These are phyloP conservation scores for Hirschfeldia incana DNA, from an alignment of 345 rosid species.

Conservation along the genomic window DNA sequence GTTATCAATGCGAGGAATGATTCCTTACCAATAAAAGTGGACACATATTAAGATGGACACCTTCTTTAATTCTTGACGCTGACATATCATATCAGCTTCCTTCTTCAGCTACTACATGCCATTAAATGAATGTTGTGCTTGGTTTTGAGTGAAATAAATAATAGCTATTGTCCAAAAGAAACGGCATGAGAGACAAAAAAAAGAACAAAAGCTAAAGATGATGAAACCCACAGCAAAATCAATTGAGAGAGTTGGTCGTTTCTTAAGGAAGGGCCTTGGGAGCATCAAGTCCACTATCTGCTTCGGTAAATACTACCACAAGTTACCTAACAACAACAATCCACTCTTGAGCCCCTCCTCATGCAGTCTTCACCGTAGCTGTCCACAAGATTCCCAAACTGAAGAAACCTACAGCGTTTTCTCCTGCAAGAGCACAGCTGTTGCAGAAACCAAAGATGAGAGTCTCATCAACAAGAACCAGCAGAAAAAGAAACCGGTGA, in stretches of 20 bases:
- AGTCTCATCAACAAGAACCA: constrained; percentile 30
- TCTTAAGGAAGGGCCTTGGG: constrained; percentile 50
- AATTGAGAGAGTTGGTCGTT: constrained; percentile 52
- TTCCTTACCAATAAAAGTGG: constrained; percentile 34
- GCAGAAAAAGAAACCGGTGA: constrained; percentile 36
- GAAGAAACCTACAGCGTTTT: constrained; percentile 38
- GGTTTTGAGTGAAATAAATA: constrained; percentile 27
- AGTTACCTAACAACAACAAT: constrained; percentile 46
- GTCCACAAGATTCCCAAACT: constrained; percentile 32
- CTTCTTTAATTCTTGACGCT: constrained; percentile 35
- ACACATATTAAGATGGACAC: constrained; percentile 28
- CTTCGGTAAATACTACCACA: constrained; percentile 49
- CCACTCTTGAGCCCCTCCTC: constrained; percentile 48
- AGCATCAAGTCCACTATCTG: constrained; percentile 56
- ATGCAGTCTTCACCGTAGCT: constrained; percentile 29
- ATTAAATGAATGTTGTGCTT: constrained; percentile 28
- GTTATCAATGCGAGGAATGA: constrained; percentile 35
- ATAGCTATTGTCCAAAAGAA: constrained; percentile 2
- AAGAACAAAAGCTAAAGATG: neutral
- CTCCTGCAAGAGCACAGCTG: constrained; percentile 45
- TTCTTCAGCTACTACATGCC: constrained; percentile 35
- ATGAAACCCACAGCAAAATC: constrained; percentile 48
- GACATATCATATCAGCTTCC: constrained; percentile 7
- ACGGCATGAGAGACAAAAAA: constrained; percentile 7
- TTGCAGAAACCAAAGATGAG: constrained; percentile 37